Evolutionary conservation across 2,329 filamentous ascomycete species (phyloP).

Genomic region (Xylariaceae sp.): DNA sequence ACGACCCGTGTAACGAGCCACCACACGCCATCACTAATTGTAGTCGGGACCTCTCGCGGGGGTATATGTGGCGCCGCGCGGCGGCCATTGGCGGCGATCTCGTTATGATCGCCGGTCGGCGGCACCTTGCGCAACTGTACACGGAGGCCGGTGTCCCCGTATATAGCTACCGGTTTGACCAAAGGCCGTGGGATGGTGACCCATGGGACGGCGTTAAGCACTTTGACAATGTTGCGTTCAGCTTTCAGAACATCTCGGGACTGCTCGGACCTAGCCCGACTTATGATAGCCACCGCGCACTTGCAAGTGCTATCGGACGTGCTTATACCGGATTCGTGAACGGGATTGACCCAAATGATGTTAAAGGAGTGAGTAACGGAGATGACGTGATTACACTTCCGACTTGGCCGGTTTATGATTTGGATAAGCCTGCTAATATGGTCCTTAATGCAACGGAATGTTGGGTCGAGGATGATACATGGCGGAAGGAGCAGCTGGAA

Average conservation of each 20-base stretch:
- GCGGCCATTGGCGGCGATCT: conserved; percentile 44
- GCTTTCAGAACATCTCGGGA: conserved; percentile 48
- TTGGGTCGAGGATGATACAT: conserved; percentile 45
- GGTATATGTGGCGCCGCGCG: conserved; percentile 42
- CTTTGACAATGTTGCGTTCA: conserved; percentile 46
- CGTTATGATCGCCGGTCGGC: conserved; percentile 45
- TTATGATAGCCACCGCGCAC: conserved; percentile 34
- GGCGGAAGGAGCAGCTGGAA: conserved; percentile 43
- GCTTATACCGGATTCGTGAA: conserved; percentile 43
- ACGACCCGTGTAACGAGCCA: conserved; percentile 43
- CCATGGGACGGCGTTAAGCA: conserved; percentile 42
- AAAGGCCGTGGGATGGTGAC: conserved; percentile 39
- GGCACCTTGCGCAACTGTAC: conserved; percentile 42
- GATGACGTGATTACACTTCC: conserved; percentile 12
- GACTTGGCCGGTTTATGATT: conserved; percentile 23
- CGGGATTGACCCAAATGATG: conserved; percentile 39
- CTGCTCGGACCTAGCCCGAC: conserved; percentile 42
- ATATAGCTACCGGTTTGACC: conserved; percentile 49
- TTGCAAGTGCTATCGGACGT: conserved; percentile 37
- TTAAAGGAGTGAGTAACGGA: not conserved
- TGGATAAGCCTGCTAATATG: conserved; percentile 39
- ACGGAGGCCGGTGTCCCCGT: conserved; percentile 32
- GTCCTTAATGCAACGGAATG: conserved; percentile 41
- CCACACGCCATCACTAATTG: conserved; percentile 40
- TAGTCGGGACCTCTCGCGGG: conserved; percentile 29